Percentiles rank a stretch among this genome's conserved stretches.
These are phyloP conservation scores for Cyclostephanos tholiformis DNA, from an alignment of 108 stramenopile species.

Conservation along the genomic window DNA sequence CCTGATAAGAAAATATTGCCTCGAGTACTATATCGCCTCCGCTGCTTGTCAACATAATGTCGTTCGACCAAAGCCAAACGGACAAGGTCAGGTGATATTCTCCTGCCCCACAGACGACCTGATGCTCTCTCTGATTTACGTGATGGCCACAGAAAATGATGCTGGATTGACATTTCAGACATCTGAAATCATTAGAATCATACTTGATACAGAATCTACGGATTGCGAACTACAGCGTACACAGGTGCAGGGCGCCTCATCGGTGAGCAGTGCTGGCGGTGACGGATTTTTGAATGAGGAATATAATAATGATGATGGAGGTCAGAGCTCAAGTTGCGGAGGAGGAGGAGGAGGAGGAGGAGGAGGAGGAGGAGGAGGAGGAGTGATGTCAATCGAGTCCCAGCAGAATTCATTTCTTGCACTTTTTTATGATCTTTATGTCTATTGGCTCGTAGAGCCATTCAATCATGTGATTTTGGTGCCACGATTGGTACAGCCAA, in stretches of 20 bases:
- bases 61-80: constrained; percentile 69
- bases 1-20: constrained; percentile 68
- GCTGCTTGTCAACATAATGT: constrained; percentile 7
- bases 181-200: constrained; percentile 80
- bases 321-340: constrained; percentile 4
- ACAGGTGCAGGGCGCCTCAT: not conserved
- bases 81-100: constrained; percentile 66
- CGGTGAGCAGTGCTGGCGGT: constrained; percentile 45
- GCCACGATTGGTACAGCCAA: constrained; percentile 36
- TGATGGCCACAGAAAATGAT: constrained; percentile 76
- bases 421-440: constrained; percentile 83
- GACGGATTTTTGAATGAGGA: constrained; percentile 62
- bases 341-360: constrained; percentile 9
- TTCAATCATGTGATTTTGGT: constrained; percentile 78
- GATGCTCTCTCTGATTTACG: constrained; percentile 66
- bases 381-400: constrained; percentile 5
- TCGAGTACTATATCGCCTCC: constrained; percentile 50
- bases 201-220: constrained; percentile 81
- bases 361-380: no score
- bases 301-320: constrained; percentile 19
- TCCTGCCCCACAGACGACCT: constrained; percentile 71
- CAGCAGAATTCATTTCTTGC: constrained; percentile 82
- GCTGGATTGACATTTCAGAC: constrained; percentile 82
- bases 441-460: constrained; percentile 81
- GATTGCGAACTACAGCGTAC: constrained; percentile 55